A percentile compares a stretch with the other conserved stretches of the same genome.
These are phyloP conservation scores for Chlorophyllum brunneum DNA, from an alignment of 768 basidiomycete genomes.

Conservation along the genomic window DNA sequence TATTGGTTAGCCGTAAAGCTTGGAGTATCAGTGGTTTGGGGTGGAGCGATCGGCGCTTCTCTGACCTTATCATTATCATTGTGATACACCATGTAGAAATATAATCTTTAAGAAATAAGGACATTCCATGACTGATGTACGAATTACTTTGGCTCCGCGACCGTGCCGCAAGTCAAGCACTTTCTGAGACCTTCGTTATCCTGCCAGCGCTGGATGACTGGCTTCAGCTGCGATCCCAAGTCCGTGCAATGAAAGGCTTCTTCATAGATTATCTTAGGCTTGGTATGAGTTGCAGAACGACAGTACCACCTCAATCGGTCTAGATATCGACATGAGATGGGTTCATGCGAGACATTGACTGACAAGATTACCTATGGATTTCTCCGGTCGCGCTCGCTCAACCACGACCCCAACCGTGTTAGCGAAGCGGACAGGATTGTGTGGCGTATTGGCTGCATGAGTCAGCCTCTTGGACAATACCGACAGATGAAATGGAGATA, in stretches of 20 bases:
- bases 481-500: slow-evolving; percentile 26
- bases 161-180: slow-evolving; percentile 65
- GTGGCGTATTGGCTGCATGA: slow-evolving; percentile 84
- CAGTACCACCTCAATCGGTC: slow-evolving; percentile 96
- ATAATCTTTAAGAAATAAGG: no score
- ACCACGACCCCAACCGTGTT: slow-evolving; percentile 91
- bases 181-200: slow-evolving; percentile 54
- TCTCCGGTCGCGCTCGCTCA: slow-evolving; percentile 78
- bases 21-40: no score
- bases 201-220: slow-evolving; percentile 87
- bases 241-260: slow-evolving; percentile 86
- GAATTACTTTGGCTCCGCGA: slow-evolving; percentile 34
- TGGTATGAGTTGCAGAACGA: slow-evolving; percentile 50
- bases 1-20: no score
- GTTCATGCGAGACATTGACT: not conserved
- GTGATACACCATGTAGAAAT: no score
- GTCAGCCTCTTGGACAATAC: not conserved
- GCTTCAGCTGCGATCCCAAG: slow-evolving; percentile 90
- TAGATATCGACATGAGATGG: slow-evolving; percentile 25
- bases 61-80: no score
- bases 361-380: slow-evolving; percentile 54
- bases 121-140: not conserved
- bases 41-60: no score
- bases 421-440: slow-evolving; percentile 89
- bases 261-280: slow-evolving; percentile 43